These are phyloP conservation scores for Amanita jacksonii DNA, from an alignment of 768 basidiomycete genomes.

Conservation along the genomic window DNA sequence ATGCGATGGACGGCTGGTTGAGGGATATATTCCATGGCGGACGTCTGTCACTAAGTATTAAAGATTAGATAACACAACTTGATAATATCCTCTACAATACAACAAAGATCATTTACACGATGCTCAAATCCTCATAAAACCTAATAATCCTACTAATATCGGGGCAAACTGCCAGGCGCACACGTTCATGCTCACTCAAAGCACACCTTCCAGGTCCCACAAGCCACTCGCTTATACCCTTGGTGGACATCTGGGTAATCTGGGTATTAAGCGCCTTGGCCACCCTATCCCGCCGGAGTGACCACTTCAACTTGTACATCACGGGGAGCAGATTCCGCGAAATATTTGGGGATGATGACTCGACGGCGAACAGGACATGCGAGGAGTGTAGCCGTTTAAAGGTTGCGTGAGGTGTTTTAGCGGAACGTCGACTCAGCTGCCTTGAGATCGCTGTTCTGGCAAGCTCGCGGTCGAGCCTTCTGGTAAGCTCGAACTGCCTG, in stretches of 20 bases:
- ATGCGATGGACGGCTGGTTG: slow-evolving; percentile 72
- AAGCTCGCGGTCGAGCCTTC: slow-evolving; percentile 43
- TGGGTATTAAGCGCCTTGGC: slow-evolving; percentile 47
- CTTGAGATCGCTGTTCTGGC: slow-evolving; percentile 42
- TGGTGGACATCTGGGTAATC: slow-evolving; percentile 17
- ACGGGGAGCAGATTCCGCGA: slow-evolving; percentile 55
- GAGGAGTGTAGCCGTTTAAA: slow-evolving; percentile 37
- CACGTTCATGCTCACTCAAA: slow-evolving; percentile 52
- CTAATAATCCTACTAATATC: slow-evolving; percentile 46
- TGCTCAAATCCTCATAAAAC: slow-evolving; percentile 43
- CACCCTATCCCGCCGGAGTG: slow-evolving; percentile 50
- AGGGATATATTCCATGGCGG: slow-evolving; percentile 68
- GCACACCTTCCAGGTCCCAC: slow-evolving; percentile 41
- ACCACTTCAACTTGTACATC: slow-evolving; percentile 65
- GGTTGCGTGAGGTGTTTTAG: slow-evolving; percentile 22
- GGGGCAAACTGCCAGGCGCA: slow-evolving; percentile 61
- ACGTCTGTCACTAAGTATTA: no score
- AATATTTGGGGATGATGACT: slow-evolving; percentile 44
- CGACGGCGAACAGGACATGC: slow-evolving; percentile 54
- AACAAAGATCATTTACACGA: neutral
- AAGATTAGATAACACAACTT: no score
- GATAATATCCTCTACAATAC: neutral
- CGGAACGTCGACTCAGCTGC: slow-evolving; percentile 39
- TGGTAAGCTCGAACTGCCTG: slow-evolving; percentile 52
- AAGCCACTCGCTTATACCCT: slow-evolving; percentile 43